Percentiles rank a stretch among this genome's conserved stretches.
Conservation (phyloP, 495 filamentous ascomycete species). For the Neurospora terricola region DNA sequence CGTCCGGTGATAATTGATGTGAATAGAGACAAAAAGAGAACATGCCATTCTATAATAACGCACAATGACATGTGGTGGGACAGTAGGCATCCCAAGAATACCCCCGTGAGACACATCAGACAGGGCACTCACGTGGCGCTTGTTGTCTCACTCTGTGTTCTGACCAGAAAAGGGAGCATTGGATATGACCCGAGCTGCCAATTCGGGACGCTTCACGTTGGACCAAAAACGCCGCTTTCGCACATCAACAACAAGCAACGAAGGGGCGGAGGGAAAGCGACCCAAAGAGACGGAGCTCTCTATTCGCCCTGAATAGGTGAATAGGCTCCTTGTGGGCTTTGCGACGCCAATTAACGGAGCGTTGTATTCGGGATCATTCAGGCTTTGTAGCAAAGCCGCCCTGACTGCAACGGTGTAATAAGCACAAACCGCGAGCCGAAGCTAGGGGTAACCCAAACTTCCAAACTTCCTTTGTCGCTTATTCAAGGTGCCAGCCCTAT, state of each 20-base stretch:
- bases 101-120: neutral
- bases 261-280: neutral
- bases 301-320: neutral
- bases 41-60: neutral
- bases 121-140: neutral
- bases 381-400: neutral
- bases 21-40: neutral
- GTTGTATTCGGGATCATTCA: neutral
- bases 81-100: neutral
- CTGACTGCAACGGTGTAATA: neutral
- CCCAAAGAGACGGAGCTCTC: neutral
- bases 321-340: neutral
- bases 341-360: neutral
- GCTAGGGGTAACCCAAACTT: neutral
- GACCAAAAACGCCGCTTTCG: neutral
- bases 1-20: neutral
- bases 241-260: neutral
- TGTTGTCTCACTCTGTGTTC: neutral
- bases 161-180: neutral
- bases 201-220: neutral
- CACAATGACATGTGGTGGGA: neutral
- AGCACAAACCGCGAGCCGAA: neutral
- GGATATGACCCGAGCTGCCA: neutral
- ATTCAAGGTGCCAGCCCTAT: neutral
- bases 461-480: neutral